These are phyloP conservation scores for Manihot esculenta DNA, from an alignment of 441 rosid species.

Conservation along the genomic window DNA sequence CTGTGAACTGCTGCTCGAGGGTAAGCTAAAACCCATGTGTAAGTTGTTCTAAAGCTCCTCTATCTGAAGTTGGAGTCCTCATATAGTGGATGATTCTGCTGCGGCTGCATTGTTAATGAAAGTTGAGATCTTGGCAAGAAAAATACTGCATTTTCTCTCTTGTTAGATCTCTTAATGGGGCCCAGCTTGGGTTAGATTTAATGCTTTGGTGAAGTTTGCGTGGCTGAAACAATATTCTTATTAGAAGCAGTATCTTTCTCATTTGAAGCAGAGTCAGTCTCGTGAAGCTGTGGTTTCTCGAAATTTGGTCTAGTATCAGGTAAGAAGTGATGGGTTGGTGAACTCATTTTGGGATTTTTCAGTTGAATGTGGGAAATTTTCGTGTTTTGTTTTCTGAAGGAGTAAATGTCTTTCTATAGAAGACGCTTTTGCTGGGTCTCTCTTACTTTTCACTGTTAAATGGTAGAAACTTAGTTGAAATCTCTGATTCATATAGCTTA, in stretches of 20 bases:
- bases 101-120: slow-evolving; percentile 45
- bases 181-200: slow-evolving; percentile 28
- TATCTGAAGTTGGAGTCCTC: slow-evolving; percentile 38
- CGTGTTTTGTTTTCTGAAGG: slow-evolving; percentile 7
- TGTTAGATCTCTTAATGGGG: slow-evolving; percentile 40
- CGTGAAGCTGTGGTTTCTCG: slow-evolving; percentile 27
- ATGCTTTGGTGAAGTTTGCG: slow-evolving; percentile 32
- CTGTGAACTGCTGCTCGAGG: slow-evolving; percentile 2
- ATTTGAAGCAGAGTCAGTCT: slow-evolving; percentile 29
- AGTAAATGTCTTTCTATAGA: slow-evolving; percentile 8
- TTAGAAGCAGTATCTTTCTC: slow-evolving; percentile 31
- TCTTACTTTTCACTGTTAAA: slow-evolving; percentile 15
- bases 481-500: slow-evolving; percentile 19
- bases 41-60: slow-evolving; percentile 19
- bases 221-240: slow-evolving; percentile 32
- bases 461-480: slow-evolving; percentile 18
- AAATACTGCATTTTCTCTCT: slow-evolving; percentile 35
- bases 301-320: slow-evolving; percentile 26
- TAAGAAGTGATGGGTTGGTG: slow-evolving; percentile 16
- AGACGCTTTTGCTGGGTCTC: slow-evolving; percentile 9
- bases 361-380: slow-evolving; percentile 12
- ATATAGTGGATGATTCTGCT: slow-evolving; percentile 22
- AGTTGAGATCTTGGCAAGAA: slow-evolving; percentile 43
- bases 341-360: slow-evolving; percentile 16
- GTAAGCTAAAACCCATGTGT: slow-evolving; percentile 23